Percentiles rank a stretch among this genome's conserved stretches.
Conservation (phyloP, 2,329 filamentous ascomycete species). For the Hymenoscyphus infarciens region DNA sequence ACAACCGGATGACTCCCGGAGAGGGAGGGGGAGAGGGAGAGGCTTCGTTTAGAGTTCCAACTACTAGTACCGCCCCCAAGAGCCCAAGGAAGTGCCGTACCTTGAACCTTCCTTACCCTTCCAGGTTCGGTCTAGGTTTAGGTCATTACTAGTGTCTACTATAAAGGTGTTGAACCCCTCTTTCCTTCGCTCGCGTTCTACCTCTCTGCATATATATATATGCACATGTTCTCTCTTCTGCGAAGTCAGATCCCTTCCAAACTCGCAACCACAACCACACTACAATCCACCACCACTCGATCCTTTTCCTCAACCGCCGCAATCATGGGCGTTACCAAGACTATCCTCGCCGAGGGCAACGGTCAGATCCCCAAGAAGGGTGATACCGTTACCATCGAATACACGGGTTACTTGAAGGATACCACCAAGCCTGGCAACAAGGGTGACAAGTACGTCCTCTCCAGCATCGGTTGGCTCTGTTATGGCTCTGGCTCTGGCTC, state of each 20-base stretch:
- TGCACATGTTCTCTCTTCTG: conserved; percentile 20
- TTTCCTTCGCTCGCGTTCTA: neutral
- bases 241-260: conserved; percentile 5
- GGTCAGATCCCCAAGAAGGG: conserved; percentile 58
- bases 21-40: too few species aligned
- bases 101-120: too few species aligned
- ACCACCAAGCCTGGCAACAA: conserved; percentile 55
- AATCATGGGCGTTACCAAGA: conserved; percentile 72
- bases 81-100: too few species aligned
- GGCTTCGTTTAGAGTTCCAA: too few species aligned
- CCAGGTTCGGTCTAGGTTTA: too few species aligned
- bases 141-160: neutral
- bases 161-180: conserved; percentile 3
- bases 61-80: too few species aligned
- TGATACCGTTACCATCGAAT: conserved; percentile 81
- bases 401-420: conserved; percentile 85
- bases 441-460: conserved; percentile 63
- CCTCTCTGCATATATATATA: conserved; percentile 7
- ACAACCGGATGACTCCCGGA: too few species aligned
- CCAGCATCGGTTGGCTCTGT: too few species aligned
- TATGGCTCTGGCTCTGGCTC: neutral
- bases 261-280: conserved; percentile 11
- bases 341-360: conserved; percentile 57
- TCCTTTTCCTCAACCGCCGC: conserved; percentile 31
- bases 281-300: conserved; percentile 16